Evolutionary conservation across 1,284 basidiomycete species (phyloP).

Genomic region (Psilocybe mexicana): DNA sequence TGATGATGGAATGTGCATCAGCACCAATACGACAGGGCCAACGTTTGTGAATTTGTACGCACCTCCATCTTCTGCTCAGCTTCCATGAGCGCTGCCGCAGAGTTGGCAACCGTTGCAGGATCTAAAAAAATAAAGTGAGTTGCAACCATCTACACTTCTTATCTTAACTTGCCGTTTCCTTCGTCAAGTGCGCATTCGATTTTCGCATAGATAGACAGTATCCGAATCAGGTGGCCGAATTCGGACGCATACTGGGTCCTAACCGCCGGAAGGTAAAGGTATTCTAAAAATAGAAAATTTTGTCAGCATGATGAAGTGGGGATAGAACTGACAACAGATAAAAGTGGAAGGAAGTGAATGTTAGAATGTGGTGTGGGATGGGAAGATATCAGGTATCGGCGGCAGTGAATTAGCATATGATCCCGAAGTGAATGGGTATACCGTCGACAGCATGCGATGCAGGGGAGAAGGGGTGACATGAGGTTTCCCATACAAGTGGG

Average conservation of each 20-base stretch:
- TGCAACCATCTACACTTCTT: conserved; percentile 9
- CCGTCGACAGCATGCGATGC: conserved; percentile 12
- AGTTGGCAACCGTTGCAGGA: conserved; percentile 23
- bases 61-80: conserved; percentile 45
- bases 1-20: conserved; percentile 9
- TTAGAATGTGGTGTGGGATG: conserved; percentile 21
- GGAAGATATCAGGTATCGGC: conserved; percentile 20
- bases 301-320: conserved; percentile 14
- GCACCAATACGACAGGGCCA: conserved; percentile 7
- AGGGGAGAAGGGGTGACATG: neutral
- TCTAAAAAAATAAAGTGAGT: conserved; percentile 21
- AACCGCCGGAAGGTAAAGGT: conserved; percentile 60
- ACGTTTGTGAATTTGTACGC: conserved; percentile 16
- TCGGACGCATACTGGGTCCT: conserved; percentile 64
- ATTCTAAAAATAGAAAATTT: conserved; percentile 46
- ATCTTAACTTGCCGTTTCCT: conserved; percentile 30
- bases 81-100: conserved; percentile 33
- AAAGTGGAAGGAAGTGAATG: conserved; percentile 14
- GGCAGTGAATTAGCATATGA: conserved; percentile 22
- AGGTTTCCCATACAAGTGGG: conserved; percentile 8
- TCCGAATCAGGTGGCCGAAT: conserved; percentile 69
- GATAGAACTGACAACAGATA: conserved; percentile 20
- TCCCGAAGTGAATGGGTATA: conserved; percentile 19
- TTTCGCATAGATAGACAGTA: conserved; percentile 61
- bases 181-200: conserved; percentile 51